Evolutionary conservation across 306 rosid species (phyloP), one percentile per base, ranked within the genome.

Genomic region (Prunus padus): DNA sequence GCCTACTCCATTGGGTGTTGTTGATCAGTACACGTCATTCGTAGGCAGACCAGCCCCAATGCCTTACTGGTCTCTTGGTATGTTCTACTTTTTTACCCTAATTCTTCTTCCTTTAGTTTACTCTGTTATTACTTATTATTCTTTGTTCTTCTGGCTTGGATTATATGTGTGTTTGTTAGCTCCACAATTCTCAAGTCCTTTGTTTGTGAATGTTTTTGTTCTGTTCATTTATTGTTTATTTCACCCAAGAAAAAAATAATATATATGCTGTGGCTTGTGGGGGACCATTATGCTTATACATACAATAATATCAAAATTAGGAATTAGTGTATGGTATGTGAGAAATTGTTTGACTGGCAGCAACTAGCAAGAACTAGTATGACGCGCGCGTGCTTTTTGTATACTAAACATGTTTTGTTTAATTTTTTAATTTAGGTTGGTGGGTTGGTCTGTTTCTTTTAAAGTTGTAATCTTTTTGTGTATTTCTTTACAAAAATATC

Each of bases 11-110:
- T 81, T 95, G 14, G 81, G 73, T 72, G 98, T 95, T 71, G 97
- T 95, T 76, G 97, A 92, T 72, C 99, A 95, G 81, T 95, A 95
- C 74, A 95, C 99, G 67, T 77, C 92, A 42, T 84, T 95, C 47
- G 80, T 95, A 45, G 99, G 99, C 8, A 82, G 95, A 77, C 99
- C 99, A 11, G 99, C 99, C 78, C 86, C 99, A 40, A 95, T 95
- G 99, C 99, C 99, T 66, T 95, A 95, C 85, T 95, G 99, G 99
- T 85, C 98, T 74, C 83, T 95, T 1, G 99, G 99, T 95, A 89
- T 56, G 86, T 57, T 67, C 64, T 9, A 8, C 11, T 72, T 57
- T 9, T 76, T 19, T 0, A 33, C 33, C 71, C 14, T n/a, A 23
- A 47, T 49, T 18, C 12, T 54, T 19, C 9, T 5, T 60, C 3